phyloP scores from a whole-genome alignment of 768 basidiomycete species.

The Punctularia strigosozonata region DNA sequence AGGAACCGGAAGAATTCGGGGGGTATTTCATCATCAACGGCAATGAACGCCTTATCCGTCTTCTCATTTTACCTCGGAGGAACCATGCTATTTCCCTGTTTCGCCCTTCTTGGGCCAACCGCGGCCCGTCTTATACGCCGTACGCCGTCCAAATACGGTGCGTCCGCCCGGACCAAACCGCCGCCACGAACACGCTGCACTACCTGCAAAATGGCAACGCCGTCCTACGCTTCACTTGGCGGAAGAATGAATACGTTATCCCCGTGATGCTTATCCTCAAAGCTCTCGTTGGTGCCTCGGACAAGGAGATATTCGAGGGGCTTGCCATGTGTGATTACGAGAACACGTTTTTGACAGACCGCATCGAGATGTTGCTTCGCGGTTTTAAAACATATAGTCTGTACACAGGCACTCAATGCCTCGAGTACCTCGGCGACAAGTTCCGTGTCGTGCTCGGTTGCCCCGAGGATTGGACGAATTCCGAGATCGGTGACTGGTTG shows the following conservation, averaged over 20 bases:
- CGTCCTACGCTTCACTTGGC: slow-evolving; percentile 93
- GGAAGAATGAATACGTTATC: slow-evolving; percentile 97
- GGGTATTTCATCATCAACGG: slow-evolving; percentile 99
- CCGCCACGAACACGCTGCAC: slow-evolving; percentile 92
- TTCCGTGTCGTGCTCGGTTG: slow-evolving; percentile 85
- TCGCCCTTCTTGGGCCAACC: slow-evolving; percentile 83
- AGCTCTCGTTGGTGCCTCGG: slow-evolving; percentile 81
- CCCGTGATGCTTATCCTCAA: slow-evolving; percentile 96
- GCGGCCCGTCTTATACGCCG: slow-evolving; percentile 90
- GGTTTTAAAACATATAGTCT: slow-evolving; percentile 92
- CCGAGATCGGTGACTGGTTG: slow-evolving; percentile 69
- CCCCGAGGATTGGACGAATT: slow-evolving; percentile 90
- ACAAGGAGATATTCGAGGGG: slow-evolving; percentile 94
- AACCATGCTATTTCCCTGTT: slow-evolving; percentile 91
- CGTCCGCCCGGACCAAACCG: slow-evolving; percentile 86
- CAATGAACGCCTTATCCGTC: slow-evolving; percentile 96
- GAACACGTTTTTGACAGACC: slow-evolving; percentile 95
- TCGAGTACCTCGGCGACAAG: slow-evolving; percentile 93
- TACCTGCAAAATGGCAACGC: slow-evolving; percentile 94
- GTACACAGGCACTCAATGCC: slow-evolving; percentile 79
- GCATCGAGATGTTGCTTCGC: slow-evolving; percentile 85
- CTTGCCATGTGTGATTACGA: slow-evolving; percentile 95
- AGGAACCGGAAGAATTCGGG: slow-evolving; percentile 97
- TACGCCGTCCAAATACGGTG: slow-evolving; percentile 94
- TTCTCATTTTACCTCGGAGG: slow-evolving; percentile 89